phyloP scores from a whole-genome alignment of 345 rosid genomes.

The Brassica nigra region DNA sequence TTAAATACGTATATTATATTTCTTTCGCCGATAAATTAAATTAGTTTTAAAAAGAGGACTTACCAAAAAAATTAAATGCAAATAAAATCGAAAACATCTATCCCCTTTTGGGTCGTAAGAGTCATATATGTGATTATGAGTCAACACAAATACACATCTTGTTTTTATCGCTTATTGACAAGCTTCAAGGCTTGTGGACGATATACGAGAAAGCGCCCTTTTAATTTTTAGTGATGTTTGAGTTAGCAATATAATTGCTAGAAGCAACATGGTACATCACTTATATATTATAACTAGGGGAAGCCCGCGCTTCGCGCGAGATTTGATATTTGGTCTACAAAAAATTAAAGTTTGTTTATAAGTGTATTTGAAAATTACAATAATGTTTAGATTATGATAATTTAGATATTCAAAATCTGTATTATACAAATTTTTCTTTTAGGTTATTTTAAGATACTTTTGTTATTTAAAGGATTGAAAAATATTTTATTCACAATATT shows the following conservation, averaged over 20 bases:
- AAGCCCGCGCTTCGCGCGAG: too few relatives aligned
- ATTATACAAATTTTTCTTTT: too few relatives aligned
- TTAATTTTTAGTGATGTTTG: neutral
- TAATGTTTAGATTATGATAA: too few relatives aligned
- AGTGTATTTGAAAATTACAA: too few relatives aligned
- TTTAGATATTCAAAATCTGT: too few relatives aligned
- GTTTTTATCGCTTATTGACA: constrained; percentile 9
- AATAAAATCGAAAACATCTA: neutral
- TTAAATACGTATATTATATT: neutral
- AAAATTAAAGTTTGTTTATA: too few relatives aligned
- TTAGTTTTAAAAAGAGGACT: neutral
- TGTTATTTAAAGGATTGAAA: too few relatives aligned
- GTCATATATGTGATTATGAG: constrained; percentile 24
- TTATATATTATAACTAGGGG: neutral
- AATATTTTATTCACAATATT: too few relatives aligned
- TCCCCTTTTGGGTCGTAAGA: neutral
- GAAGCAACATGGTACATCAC: neutral
- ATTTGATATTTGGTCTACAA: too few relatives aligned
- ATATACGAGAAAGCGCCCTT: neutral
- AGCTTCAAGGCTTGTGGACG: constrained; percentile 20
- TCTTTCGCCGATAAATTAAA: neutral
- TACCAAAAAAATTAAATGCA: neutral
- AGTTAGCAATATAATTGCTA: neutral
- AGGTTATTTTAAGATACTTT: too few relatives aligned
- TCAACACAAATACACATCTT: constrained; percentile 25